phyloP scores from a whole-genome alignment of 495 filamentous ascomycete genomes.

The Trichoderma asperelloides region DNA sequence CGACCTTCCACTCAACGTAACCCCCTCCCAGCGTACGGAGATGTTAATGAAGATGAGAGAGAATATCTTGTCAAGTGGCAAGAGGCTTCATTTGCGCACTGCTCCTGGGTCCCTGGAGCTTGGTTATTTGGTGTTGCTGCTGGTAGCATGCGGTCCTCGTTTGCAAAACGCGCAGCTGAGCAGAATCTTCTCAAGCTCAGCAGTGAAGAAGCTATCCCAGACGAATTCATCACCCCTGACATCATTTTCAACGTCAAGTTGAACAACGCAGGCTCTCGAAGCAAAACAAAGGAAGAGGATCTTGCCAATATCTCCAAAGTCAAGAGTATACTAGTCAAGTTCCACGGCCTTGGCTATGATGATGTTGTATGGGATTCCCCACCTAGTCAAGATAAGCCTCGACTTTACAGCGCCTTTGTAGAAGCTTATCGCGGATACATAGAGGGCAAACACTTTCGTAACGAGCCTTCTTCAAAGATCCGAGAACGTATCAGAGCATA shows the following conservation, averaged over 20 bases:
- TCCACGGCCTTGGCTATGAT: constrained; percentile 90
- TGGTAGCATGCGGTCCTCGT: constrained; percentile 58
- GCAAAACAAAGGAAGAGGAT: constrained; percentile 53
- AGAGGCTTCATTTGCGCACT: constrained; percentile 64
- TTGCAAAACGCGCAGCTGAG: constrained; percentile 57
- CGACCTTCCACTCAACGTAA: constrained; percentile 49
- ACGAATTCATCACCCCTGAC: constrained; percentile 76
- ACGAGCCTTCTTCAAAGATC: constrained; percentile 44
- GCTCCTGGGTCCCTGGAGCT: constrained; percentile 74
- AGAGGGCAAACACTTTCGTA: constrained; percentile 56
- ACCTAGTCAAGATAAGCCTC: constrained; percentile 43
- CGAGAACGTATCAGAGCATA: constrained; percentile 53
- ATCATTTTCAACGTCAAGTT: constrained; percentile 71
- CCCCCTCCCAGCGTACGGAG: constrained; percentile 38
- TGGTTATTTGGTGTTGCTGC: constrained; percentile 79
- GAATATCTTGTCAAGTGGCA: constrained; percentile 93
- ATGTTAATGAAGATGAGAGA: constrained; percentile 56
- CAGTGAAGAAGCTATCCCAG: constrained; percentile 69
- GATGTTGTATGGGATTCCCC: constrained; percentile 84
- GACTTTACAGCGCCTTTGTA: constrained; percentile 70
- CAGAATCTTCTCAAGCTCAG: constrained; percentile 52
- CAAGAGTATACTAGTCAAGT: constrained; percentile 70
- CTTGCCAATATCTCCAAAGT: constrained; percentile 59
- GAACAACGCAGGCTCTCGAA: constrained; percentile 18
- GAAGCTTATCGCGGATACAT: constrained; percentile 80